phyloP scores from a whole-genome alignment of 2,329 filamentous ascomycete species.

The Fusarium sp. region DNA sequence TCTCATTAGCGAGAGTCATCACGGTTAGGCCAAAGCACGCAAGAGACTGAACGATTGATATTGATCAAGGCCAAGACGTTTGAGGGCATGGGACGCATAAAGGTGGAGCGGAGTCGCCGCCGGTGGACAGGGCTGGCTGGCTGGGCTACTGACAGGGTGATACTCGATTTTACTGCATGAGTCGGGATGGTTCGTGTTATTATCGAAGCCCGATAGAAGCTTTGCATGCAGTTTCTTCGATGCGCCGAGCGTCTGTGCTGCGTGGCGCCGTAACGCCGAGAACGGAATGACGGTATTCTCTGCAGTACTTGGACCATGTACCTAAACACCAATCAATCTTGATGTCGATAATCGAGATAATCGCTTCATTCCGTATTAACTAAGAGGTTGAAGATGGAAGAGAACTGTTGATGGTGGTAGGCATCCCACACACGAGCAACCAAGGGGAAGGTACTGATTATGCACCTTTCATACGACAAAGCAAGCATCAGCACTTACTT shows the following conservation, averaged over 20 bases:
- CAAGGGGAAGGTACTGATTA: background rate
- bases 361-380: slow-evolving; percentile 7
- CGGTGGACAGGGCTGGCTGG: slow-evolving; percentile 35
- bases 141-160: slow-evolving; percentile 29
- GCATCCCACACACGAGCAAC: background rate
- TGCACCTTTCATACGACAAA: background rate
- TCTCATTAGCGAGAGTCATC: slow-evolving; percentile 25
- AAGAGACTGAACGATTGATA: slow-evolving; percentile 23
- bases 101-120: slow-evolving; percentile 47
- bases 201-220: slow-evolving; percentile 51
- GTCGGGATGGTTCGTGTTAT: slow-evolving; percentile 47
- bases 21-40: slow-evolving; percentile 29
- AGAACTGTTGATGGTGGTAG: background rate
- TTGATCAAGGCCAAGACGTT: slow-evolving; percentile 17
- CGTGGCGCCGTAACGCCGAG: slow-evolving; percentile 44
- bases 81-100: slow-evolving; percentile 19
- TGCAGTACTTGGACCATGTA: slow-evolving; percentile 8
- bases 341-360: slow-evolving; percentile 5
- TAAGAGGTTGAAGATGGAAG: background rate
- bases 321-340: background rate
- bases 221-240: slow-evolving; percentile 40
- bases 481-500: slow-evolving; percentile 1
- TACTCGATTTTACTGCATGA: slow-evolving; percentile 35
- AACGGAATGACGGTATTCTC: slow-evolving; percentile 9
- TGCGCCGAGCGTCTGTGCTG: slow-evolving; percentile 35